Base-by-base conservation (phyloP, 805 yeast genomes). In the Isabelozyma rhagii region DNA sequence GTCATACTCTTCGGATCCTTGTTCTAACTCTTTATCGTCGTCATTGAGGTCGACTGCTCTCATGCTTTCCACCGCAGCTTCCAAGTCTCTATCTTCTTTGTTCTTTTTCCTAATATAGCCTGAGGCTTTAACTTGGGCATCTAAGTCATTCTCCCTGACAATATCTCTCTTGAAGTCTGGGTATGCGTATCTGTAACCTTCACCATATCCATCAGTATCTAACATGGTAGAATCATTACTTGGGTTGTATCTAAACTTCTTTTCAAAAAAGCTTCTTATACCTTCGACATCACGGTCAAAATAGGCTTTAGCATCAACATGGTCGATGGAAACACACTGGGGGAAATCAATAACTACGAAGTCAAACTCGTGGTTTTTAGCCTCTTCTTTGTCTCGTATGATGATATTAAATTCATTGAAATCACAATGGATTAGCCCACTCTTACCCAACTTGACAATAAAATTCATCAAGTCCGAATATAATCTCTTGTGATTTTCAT, bases 291-390 rank as follows among this genome's bases (percentile, higher is more conserved):
- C 99, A 71, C 99, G 80, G 58, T 89, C 82, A 68, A 94, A 94
- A 66, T 89, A 92, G 50, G 78, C 80, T 54, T 85, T 85, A 6
- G 98, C 97, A 64, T 94, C 97, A 3, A 75, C 77, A 63, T 94
- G 99, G 56, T 87, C 92, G 43, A 89, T 88, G 18, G 97, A 89
- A 14, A 94, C 87, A 82, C 97, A 93, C 69, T 94, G 99, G 3
- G 99, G 99, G 76, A 94, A 94, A 77, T 94, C 99, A 60, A 94
- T 93, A 27, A 94, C 97, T 17, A 92, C 86, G 60, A 91, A 89
- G 45, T 89, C 94, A 41, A 72, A 69, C 48, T 84, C 89, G 50
- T 69, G 71, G 15, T 75, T 62, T 40, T 65, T 74, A 14, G 71
- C 69, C 15, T 76, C 79, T 43, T 79, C 81, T 31, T 80, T 75